These are phyloP conservation scores for Rhizopus delemar DNA, from an alignment of 371 early-diverging fungal species.

Conservation along the genomic window DNA sequence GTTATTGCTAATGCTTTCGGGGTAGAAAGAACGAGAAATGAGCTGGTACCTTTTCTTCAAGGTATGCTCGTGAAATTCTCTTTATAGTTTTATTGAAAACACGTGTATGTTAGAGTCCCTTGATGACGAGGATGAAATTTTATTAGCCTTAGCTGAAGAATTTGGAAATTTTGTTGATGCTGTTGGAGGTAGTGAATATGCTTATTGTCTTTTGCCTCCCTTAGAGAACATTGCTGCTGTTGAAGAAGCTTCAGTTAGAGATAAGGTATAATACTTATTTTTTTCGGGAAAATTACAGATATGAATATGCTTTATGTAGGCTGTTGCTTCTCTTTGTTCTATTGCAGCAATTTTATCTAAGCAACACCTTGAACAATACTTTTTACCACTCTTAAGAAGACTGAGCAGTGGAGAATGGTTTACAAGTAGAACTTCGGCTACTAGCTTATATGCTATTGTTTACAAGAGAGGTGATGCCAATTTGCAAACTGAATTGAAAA, in stretches of 20 bases:
- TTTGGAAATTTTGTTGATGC: conserved; percentile 88
- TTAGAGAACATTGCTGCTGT: conserved; percentile 95
- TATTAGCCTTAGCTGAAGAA: conserved; percentile 91
- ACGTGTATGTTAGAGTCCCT: too few species aligned
- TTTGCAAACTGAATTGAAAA: conserved; percentile 83
- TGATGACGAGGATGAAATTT: conserved; percentile 84
- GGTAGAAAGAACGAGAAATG: conserved; percentile 91
- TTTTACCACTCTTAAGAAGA: conserved; percentile 88
- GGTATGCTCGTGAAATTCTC: conserved; percentile 52
- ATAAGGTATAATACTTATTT: conserved; percentile 69
- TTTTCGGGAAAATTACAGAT: background rate
- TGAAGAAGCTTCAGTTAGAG: conserved; percentile 95
- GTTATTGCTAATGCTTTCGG: conserved; percentile 95
- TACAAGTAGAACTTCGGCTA: conserved; percentile 91
- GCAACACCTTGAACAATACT: conserved; percentile 82
- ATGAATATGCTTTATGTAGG: conserved; percentile 49
- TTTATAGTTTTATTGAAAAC: too few species aligned
- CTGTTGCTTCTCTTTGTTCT: conserved; percentile 89
- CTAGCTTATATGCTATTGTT: conserved; percentile 86
- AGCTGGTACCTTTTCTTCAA: conserved; percentile 96
- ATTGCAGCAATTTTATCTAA: conserved; percentile 71
- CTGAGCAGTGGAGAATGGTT: conserved; percentile 96
- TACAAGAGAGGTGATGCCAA: conserved; percentile 72
- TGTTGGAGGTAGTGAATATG: conserved; percentile 88
- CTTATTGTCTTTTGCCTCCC: conserved; percentile 84